Percentiles rank a stretch among this genome's conserved stretches.
These are phyloP conservation scores for Boletus semigastroideus DNA, from an alignment of 1,284 basidiomycete species.

Conservation along the genomic window DNA sequence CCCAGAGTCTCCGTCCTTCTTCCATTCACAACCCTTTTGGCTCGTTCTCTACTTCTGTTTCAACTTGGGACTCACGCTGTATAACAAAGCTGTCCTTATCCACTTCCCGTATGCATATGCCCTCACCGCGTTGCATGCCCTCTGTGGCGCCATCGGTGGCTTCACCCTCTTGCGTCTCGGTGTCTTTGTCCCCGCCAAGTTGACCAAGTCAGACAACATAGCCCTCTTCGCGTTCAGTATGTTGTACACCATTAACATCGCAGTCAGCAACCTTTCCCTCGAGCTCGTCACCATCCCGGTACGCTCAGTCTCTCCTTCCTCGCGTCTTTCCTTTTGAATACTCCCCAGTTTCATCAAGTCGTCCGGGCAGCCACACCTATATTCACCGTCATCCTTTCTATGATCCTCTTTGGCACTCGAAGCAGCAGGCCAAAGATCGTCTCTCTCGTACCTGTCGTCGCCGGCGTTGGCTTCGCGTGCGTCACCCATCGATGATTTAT, in stretches of 20 bases:
- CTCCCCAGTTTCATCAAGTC: slow-evolving; percentile 85
- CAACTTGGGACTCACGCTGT: slow-evolving; percentile 88
- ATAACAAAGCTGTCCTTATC: slow-evolving; percentile 89
- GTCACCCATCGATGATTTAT: slow-evolving; percentile 34
- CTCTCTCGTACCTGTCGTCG: slow-evolving; percentile 84
- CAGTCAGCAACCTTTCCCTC: slow-evolving; percentile 87
- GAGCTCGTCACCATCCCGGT: slow-evolving; percentile 90
- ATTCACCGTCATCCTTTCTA: slow-evolving; percentile 82
- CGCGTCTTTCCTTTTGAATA: too few relatives aligned
- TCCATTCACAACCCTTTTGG: slow-evolving; percentile 54
- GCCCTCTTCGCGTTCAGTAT: slow-evolving; percentile 79
- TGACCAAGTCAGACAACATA: slow-evolving; percentile 56
- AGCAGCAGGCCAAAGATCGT: slow-evolving; percentile 62
- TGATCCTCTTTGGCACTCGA: slow-evolving; percentile 50
- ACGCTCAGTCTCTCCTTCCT: slow-evolving; percentile 34
- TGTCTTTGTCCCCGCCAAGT: slow-evolving; percentile 59
- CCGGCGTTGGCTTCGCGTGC: slow-evolving; percentile 90
- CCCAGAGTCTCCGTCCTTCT: slow-evolving; percentile 18
- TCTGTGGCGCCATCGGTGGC: slow-evolving; percentile 85
- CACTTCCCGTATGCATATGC: slow-evolving; percentile 93
- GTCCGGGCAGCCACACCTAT: slow-evolving; percentile 90
- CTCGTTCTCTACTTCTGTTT: slow-evolving; percentile 81
- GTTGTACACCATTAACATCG: slow-evolving; percentile 90
- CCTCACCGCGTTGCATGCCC: slow-evolving; percentile 80
- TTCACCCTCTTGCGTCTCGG: slow-evolving; percentile 60